Evolutionary conservation across 257 asterid species (phyloP), one percentile per base, ranked within the genome.

Genomic region (Paraleonurus japonicus): DNA sequence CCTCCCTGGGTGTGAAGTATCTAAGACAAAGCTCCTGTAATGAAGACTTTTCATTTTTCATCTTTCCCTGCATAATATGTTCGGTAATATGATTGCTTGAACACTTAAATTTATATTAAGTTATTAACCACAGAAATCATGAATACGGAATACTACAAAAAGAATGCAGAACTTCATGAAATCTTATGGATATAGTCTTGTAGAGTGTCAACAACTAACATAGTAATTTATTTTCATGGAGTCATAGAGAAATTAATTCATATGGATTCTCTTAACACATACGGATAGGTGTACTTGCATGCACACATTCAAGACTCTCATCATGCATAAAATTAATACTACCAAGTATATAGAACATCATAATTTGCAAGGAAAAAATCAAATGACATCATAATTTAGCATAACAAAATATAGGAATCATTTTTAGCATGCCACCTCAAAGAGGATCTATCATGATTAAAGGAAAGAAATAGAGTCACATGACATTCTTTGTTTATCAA

Each of bases 1-100:
- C 98, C 96, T 93, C 98, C 69, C 96, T 83, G 12, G 98, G 98
- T 23, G 97, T 90, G 81, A 93, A 93, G 85, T 90, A 93, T 86
- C 98, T 80, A 27, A 93, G 95, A 53, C 71, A 76, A 80, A 90
- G 88, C 75, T 79, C 86, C 51, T 80, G 79, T 80, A 86, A 67
- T 0, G 93, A 80, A 41, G 86, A 70, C 9, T 12, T 65, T 53
- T 81, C 79, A 58, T 62, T 79, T 68, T 81, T 76, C 28, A 13
- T 60, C 65, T 32, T 74, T 75, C 86, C 96, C 96, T 90, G 88
- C 81, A 77, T 64, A 28, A 75, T 32, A 70, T 71, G 30, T 53
- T 15, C 16, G 47, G 61, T 16, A 54, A 66, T 19, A 72, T 51
- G n/a, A 54, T 61, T 26, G 37, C 26, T 53, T 48, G 43, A 61